These are phyloP conservation scores for Podila horticola DNA, from an alignment of 192 early-diverging fungal species.

Conservation along the genomic window DNA sequence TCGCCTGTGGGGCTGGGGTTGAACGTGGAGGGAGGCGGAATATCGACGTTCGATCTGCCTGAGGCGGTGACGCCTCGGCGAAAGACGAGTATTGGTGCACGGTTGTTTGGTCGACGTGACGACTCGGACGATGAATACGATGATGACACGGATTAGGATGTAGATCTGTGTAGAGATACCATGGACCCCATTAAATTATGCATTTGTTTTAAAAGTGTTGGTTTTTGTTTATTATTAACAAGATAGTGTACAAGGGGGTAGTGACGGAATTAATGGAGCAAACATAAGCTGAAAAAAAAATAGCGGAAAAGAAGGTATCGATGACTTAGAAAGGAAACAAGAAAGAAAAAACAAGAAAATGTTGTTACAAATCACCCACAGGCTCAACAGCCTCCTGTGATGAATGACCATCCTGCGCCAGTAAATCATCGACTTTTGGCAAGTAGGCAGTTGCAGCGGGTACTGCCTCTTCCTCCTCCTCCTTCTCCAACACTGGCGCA, in stretches of 20 bases:
- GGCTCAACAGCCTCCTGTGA: not conserved
- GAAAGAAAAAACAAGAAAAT: not conserved
- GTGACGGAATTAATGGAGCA: no score
- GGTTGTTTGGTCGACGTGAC: not conserved
- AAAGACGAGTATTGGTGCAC: not conserved
- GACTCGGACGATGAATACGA: not conserved
- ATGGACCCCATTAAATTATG: no score
- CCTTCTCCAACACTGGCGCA: no score
- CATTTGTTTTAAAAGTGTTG: no score
- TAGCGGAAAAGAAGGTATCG: not conserved
- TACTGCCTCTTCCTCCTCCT: no score
- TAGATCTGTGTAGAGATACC: no score
- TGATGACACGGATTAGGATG: not conserved
- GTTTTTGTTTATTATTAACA: no score
- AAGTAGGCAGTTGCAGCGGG: no score
- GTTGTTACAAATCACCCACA: conserved; percentile 15
- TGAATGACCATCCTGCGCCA: not conserved
- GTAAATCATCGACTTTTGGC: not conserved
- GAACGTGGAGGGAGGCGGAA: no score
- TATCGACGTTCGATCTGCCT: not conserved
- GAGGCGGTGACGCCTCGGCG: not conserved
- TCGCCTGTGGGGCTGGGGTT: no score
- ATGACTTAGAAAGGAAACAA: not conserved
- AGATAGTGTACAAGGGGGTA: no score
- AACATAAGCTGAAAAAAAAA: no score